Conservation (phyloP, 805 yeast species). For the Kuraishia molischiana region DNA sequence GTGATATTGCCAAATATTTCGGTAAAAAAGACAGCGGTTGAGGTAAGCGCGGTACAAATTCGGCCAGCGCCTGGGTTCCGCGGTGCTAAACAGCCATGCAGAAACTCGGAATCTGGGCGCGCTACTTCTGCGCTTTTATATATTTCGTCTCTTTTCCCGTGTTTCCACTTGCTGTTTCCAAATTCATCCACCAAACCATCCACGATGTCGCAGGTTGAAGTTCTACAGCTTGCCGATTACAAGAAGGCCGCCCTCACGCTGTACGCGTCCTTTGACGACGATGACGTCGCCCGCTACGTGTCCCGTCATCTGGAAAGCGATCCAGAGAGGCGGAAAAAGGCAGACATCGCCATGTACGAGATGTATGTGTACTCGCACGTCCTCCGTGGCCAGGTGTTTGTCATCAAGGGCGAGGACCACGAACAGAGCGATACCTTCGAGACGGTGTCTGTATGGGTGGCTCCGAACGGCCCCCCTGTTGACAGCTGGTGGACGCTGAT, state of each 20-base stretch:
- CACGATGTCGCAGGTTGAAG: constrained; percentile 14
- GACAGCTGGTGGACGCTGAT: constrained; percentile 37
- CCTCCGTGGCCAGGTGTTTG: constrained; percentile 37
- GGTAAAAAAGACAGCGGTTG: no score
- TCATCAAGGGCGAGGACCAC: constrained; percentile 32
- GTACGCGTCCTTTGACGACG: constrained; percentile 22
- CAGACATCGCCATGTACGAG: constrained; percentile 35
- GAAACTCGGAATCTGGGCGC: no score
- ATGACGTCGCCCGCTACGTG: constrained; percentile 20
- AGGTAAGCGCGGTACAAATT: no score
- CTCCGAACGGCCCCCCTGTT: constrained; percentile 32
- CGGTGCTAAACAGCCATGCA: no score
- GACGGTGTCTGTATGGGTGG: constrained; percentile 46
- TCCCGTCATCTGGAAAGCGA: constrained; percentile 22
- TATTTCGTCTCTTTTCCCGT: no score
- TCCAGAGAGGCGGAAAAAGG: constrained; percentile 18
- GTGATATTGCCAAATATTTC: no score
- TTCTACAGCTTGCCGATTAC: constrained; percentile 17
- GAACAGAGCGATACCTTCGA: constrained; percentile 28
- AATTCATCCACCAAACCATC: no score
- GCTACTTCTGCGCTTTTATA: no score
- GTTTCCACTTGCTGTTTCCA: no score
- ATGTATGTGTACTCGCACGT: constrained; percentile 43
- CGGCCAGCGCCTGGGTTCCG: no score
- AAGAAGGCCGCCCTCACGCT: constrained; percentile 24